Evolutionary conservation across 2,329 filamentous ascomycete genomes (phyloP), one percentile per base, ranked within the genome.

Genomic region (Chrysoporthe cubensis): DNA sequence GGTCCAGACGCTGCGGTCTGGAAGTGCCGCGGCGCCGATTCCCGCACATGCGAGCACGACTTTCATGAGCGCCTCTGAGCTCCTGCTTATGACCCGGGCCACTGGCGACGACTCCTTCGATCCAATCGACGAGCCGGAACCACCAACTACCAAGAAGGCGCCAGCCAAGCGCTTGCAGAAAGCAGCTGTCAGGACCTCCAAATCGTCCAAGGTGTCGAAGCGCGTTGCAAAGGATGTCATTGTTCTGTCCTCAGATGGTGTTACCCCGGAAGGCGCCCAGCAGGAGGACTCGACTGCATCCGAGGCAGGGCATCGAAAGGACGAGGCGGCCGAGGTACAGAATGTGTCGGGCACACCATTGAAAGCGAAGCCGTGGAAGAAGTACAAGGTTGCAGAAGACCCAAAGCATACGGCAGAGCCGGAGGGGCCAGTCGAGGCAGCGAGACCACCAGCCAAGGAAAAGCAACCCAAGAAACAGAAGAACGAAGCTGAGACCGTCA

Each of bases 61-160:
- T 0, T 85, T 85, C 64, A 80, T 80, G 2, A 83, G 77, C 68
- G 81, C 83, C 37, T 76, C 80, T 13, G 77, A 73, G 32, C 71
- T 83, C 4, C 78, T 78, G 72, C 73, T 74, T 62, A 72, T 77
- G 11, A 77, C 76, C 6, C 76, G 79, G 52, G 72, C 67, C 11
- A 43, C 43, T 54, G 66, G 37, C 4, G 54, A 61, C 54, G 65
- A 68, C 48, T 42, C 44, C 6, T 40, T 46, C 32, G 66, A 68
- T 52, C 21, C 62, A 2, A 70, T 70, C 34, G 68, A 70, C 16
- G 56, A 63, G 50, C 59, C 52, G 13, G 59, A 62, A 56, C 52
- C 43, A 14, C 50, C 59, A 26, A 16, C 50, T 18, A 43, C 40
- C 1, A 54, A 44, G 16, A 64, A 63, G 42, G 4, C 37, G 34